Evolutionary conservation across 345 rosid genomes (phyloP).

Genomic region (Dimocarpus longan): DNA sequence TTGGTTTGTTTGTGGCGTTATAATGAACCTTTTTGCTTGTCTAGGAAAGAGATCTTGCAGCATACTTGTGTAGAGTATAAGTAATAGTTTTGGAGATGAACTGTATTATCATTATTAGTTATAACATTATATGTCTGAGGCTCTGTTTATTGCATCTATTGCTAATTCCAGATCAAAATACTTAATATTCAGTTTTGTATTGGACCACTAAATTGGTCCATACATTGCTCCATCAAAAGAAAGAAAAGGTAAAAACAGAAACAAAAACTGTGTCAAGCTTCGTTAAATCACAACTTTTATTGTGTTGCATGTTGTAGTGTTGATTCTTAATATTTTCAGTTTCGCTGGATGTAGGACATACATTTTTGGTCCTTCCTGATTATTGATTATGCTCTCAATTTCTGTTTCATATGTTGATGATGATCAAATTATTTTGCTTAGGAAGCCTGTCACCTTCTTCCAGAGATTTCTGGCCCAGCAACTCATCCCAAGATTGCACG

Average conservation of each 20-base stretch:
- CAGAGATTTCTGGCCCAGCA: constrained; percentile 81
- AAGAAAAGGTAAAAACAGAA: background rate
- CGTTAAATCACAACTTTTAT: background rate
- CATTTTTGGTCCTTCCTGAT: background rate
- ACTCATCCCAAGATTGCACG: constrained; percentile 89
- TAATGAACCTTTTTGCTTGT: background rate
- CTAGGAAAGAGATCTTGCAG: constrained; percentile 1
- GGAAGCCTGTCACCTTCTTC: constrained; percentile 89
- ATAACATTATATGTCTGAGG: background rate
- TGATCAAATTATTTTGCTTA: constrained; percentile 37
- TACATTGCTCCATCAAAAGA: background rate
- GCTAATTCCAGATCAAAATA: background rate
- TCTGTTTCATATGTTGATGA: constrained; percentile 29
- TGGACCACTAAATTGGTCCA: background rate
- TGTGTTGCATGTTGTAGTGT: background rate
- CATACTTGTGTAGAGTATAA: background rate
- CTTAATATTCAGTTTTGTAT: background rate
- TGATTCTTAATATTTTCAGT: constrained; percentile 1
- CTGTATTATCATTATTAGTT: constrained; percentile 6
- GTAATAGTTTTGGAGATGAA: background rate
- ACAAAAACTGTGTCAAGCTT: background rate
- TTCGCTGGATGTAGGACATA: background rate
- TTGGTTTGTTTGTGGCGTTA: background rate
- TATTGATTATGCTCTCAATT: background rate
- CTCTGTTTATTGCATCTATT: constrained; percentile 1